phyloP scores from a whole-genome alignment of 108 stramenopile species.

The Mediolabrus comicus region DNA sequence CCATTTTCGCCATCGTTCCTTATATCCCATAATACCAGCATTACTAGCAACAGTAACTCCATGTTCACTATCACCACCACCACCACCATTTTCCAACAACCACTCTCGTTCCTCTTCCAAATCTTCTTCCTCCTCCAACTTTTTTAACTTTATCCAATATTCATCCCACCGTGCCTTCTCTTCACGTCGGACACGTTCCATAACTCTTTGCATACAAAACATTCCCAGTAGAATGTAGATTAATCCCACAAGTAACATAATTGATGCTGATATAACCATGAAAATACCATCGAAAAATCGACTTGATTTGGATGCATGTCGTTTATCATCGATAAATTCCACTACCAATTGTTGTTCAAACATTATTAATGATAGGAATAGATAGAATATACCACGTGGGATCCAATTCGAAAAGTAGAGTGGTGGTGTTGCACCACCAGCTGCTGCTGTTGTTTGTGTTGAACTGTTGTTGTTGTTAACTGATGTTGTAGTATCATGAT shows the following conservation, averaged over 20 bases:
- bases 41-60: background rate
- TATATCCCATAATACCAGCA: background rate
- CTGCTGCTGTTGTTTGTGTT: constrained; percentile 3
- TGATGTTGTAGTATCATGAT: too few relatives aligned
- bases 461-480: background rate
- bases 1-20: constrained; percentile 16
- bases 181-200: constrained; percentile 52
- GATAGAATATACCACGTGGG: constrained; percentile 46
- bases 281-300: constrained; percentile 49
- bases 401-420: constrained; percentile 39
- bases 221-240: constrained; percentile 69
- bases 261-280: constrained; percentile 60
- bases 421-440: constrained; percentile 16
- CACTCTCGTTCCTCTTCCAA: constrained; percentile 27
- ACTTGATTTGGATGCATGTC: constrained; percentile 23
- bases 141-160: constrained; percentile 55
- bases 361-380: constrained; percentile 28
- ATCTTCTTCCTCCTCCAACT: constrained; percentile 32
- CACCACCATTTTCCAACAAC: constrained; percentile 21
- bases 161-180: constrained; percentile 35
- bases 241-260: constrained; percentile 53
- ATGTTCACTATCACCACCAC: constrained; percentile 1
- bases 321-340: constrained; percentile 13
- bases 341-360: constrained; percentile 42
- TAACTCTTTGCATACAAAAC: constrained; percentile 64